Percentiles rank a stretch among this genome's conserved stretches.
phyloP scores from a whole-genome alignment of 1,139 yeast genomes.

The Yamadazyma trypodendri region DNA sequence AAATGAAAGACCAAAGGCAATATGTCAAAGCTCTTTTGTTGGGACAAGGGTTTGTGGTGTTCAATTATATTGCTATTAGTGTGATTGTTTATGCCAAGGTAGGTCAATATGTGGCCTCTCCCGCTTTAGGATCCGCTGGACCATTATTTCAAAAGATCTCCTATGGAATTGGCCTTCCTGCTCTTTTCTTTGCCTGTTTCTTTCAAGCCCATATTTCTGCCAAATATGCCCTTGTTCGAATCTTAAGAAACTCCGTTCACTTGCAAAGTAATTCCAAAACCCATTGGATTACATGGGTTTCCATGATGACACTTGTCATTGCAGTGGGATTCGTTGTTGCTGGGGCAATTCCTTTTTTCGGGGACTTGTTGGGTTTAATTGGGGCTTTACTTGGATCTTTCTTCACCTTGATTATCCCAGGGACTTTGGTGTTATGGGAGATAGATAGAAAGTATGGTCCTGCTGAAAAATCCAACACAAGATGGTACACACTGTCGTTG shows the following conservation, averaged over 20 bases:
- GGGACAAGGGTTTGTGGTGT: constrained; percentile 13
- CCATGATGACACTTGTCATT: constrained; percentile 12
- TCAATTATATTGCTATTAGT: constrained; percentile 11
- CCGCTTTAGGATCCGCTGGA: constrained; percentile 16
- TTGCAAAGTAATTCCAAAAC: constrained; percentile 13
- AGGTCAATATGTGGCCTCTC: constrained; percentile 14
- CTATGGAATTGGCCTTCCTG: constrained; percentile 13
- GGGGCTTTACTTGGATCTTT: constrained; percentile 12
- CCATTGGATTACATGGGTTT: constrained; percentile 14
- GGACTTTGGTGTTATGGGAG: constrained; percentile 5
- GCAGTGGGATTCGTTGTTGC: constrained; percentile 14
- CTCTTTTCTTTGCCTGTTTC: constrained; percentile 12
- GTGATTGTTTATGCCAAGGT: constrained; percentile 13
- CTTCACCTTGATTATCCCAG: constrained; percentile 14
- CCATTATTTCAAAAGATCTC: constrained; percentile 10
- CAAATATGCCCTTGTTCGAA: constrained; percentile 15
- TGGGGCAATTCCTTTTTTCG: constrained; percentile 15
- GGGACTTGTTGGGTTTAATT: constrained; percentile 11
- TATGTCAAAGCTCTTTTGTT: constrained; percentile 10
- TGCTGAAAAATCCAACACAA: constrained; percentile 4
- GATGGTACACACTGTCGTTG: constrained; percentile 1
- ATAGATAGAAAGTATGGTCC: too few species aligned
- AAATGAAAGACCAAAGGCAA: constrained; percentile 12
- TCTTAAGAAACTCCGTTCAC: constrained; percentile 11
- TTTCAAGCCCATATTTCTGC: constrained; percentile 16